Base-by-base conservation (phyloP, 2,329 filamentous ascomycete genomes). In the Corinectria fuckeliana region DNA sequence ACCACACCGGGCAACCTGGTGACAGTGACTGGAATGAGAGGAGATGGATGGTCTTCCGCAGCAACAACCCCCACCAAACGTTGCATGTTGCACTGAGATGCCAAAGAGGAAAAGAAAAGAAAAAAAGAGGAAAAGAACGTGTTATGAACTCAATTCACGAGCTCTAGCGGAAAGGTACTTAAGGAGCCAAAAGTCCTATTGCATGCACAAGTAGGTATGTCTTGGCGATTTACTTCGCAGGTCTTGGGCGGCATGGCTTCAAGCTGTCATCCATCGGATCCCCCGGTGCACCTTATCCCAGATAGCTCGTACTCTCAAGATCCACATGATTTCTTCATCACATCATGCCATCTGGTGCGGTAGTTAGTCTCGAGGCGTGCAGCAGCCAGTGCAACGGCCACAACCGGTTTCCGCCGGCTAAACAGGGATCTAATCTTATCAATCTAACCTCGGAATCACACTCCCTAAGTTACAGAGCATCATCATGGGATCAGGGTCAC, bases 381-480 rank as follows among this genome's bases (percentile, higher is more conserved):
- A 42, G 23, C 50, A n/a, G 34, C 34, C 58, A 58, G 34, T 53
- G 25, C 39, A 42, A 50, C 52, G 36, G 50, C 34, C 51, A 55
- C 16, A 44, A 44, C 54, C 68, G 60, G 63, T 62, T 65, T 65
- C 56, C 56, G 57, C 56, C 63, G 58, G 56, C 42, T 26, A 57
- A 23, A 41, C 58, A 56, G 53, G 58, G 66, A 74, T 75, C 73
- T 76, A 74, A 76, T 76, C 74, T 76, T 74, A 76, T 76, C 74
- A 76, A 76, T 76, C 73, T 71, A 52, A 42, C 50, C 60, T 65
- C 67, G 61, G 62, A 50, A 39, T 38, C 16, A 48, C 21, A 16
- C 25, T 45, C 28, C 44, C 34, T 11, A n/a, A n/a, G n/a, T n/a
- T n/a, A 53, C 50, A 42, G 52, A 50, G 36, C 65, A 68, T 69